These are phyloP conservation scores for Jaenimonas drosophilae DNA, from an alignment of 208 protist genomes.

Conservation along the genomic window DNA sequence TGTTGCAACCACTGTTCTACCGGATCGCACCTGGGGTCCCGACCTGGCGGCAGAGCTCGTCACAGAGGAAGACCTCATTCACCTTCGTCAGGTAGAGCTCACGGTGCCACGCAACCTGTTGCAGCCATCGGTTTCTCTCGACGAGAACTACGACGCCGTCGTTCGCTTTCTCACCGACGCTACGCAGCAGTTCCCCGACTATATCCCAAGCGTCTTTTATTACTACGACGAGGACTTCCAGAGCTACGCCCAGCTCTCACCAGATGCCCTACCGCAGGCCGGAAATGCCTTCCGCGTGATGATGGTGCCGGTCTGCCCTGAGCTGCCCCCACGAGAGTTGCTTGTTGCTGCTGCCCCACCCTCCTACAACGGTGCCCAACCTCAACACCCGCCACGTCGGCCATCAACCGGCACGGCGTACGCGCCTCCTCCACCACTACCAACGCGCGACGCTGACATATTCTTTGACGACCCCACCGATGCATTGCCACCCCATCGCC, in stretches of 20 bases:
- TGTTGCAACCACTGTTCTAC: background rate
- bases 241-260: constrained; percentile 24
- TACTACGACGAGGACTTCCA: constrained; percentile 42
- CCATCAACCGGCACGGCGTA: no score
- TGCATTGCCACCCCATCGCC: background rate
- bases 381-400: no score
- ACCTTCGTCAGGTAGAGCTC: background rate
- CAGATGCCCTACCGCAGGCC: constrained; percentile 26
- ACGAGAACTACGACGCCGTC: background rate
- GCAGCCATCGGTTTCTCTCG: background rate
- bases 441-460: background rate
- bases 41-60: background rate
- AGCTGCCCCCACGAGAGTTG: no score
- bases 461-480: background rate
- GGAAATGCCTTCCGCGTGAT: constrained; percentile 21
- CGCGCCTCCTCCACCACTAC: no score
- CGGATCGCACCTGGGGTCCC: background rate
- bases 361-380: no score
- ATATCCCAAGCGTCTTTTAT: constrained; percentile 17
- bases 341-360: no score
- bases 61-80: constrained; percentile 1
- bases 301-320: no score
- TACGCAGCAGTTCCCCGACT: constrained; percentile 5
- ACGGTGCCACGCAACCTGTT: background rate
- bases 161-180: background rate